Conservation (phyloP, 192 early-diverging fungal genomes). For the Coemansia sp. region DNA sequence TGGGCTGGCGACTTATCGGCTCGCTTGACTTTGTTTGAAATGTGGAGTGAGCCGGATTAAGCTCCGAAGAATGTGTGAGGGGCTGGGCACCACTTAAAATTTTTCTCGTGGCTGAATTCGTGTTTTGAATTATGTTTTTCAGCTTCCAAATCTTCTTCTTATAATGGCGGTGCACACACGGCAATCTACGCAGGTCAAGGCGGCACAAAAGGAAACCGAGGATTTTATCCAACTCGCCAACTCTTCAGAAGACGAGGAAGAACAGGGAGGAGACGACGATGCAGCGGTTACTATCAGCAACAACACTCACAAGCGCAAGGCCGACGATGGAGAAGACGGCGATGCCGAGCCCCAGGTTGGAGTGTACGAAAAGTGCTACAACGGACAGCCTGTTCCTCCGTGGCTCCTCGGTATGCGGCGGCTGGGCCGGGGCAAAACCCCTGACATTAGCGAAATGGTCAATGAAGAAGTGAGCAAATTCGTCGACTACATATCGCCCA, state of each 20-base stretch:
- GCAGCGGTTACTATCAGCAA: neutral
- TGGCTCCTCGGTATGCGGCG: conserved; percentile 39
- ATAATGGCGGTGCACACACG: conserved; percentile 1
- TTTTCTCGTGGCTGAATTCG: no score
- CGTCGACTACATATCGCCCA: conserved; percentile 80
- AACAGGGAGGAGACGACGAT: neutral
- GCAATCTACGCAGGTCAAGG: no score
- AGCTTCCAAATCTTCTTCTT: neutral
- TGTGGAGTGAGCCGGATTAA: neutral
- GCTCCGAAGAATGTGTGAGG: neutral
- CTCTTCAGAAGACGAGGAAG: conserved; percentile 10
- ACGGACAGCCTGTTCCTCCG: conserved; percentile 45
- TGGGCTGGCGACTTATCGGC: neutral
- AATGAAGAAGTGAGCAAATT: conserved; percentile 75
- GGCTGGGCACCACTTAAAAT: no score
- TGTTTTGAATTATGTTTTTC: neutral
- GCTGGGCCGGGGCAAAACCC: conserved; percentile 41
- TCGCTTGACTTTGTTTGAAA: neutral
- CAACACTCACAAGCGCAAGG: conserved; percentile 17
- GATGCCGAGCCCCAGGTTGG: neutral
- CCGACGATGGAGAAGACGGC: conserved; percentile 8
- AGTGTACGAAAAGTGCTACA: conserved; percentile 41
- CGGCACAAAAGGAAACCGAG: conserved; percentile 5
- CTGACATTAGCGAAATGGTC: conserved; percentile 49
- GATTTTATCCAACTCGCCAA: conserved; percentile 31